A percentile compares a stretch with the other conserved stretches of the same genome.
phyloP scores from a whole-genome alignment of 2,329 filamentous ascomycete species.

The Epichloe bromicola region DNA sequence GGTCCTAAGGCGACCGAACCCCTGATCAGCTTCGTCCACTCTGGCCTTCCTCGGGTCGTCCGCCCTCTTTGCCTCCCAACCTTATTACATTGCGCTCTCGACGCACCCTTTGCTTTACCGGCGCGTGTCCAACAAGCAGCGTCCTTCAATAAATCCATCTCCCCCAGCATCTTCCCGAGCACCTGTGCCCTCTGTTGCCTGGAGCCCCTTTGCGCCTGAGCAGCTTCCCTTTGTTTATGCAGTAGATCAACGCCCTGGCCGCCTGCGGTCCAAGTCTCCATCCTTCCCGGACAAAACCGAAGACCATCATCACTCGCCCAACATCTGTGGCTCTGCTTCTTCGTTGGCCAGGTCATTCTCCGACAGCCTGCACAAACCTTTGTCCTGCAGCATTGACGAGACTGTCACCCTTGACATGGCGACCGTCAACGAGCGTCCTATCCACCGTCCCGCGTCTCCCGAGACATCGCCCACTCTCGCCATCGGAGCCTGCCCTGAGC shows the following conservation, averaged over 20 bases:
- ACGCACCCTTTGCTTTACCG: conserved; percentile 3
- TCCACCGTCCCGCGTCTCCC: conserved; percentile 33
- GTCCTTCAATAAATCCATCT: background rate
- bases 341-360: background rate
- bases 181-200: background rate
- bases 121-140: conserved; percentile 1
- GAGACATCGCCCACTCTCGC: conserved; percentile 50
- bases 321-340: background rate
- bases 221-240: conserved; percentile 5
- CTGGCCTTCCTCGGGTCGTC: conserved; percentile 5
- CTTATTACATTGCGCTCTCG: conserved; percentile 2
- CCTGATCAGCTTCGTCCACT: conserved; percentile 3
- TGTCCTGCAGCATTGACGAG: background rate
- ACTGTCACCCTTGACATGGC: conserved; percentile 15
- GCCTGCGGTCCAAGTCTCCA: conserved; percentile 3
- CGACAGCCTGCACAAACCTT: background rate
- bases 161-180: background rate
- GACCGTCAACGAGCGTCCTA: conserved; percentile 18
- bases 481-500: conserved; percentile 42
- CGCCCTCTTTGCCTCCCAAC: conserved; percentile 1
- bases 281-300: background rate
- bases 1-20: conserved; percentile 2
- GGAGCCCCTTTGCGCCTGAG: conserved; percentile 5
- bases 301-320: background rate
- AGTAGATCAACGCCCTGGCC: background rate